phyloP scores from a whole-genome alignment of 495 filamentous ascomycete genomes.

The Bacidia rubella region DNA sequence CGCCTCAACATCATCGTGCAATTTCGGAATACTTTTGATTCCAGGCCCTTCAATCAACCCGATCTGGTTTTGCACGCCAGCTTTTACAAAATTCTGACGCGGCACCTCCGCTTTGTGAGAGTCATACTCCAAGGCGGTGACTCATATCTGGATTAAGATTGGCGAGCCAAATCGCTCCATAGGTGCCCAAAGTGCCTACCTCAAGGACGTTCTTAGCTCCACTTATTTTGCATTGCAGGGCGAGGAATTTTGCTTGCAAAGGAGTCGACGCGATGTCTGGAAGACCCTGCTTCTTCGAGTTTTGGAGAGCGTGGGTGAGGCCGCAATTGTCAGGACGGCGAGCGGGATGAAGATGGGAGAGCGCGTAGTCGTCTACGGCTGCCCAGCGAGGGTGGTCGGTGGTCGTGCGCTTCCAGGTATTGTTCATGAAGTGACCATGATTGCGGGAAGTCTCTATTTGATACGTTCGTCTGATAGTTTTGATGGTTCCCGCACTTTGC shows the following conservation, averaged over 20 bases:
- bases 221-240: conserved; percentile 25
- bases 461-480: no score
- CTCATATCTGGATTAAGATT: conserved; percentile 19
- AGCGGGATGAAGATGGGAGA: conserved; percentile 8
- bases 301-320: conserved; percentile 1
- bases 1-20: conserved; percentile 18
- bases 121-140: conserved; percentile 35
- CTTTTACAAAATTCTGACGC: conserved; percentile 26
- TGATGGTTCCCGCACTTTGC: no score
- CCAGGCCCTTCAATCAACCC: conserved; percentile 34
- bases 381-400: conserved; percentile 8
- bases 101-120: conserved; percentile 29
- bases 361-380: conserved; percentile 9
- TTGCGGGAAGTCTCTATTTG: no score
- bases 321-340: conserved; percentile 3
- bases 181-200: conserved; percentile 39
- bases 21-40: conserved; percentile 29
- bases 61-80: conserved; percentile 18
- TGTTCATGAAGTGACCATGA: no score
- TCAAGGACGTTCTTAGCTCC: conserved; percentile 33
- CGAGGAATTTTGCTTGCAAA: conserved; percentile 29
- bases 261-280: conserved; percentile 28
- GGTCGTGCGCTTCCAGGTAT: no score
- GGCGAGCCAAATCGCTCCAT: conserved; percentile 39
- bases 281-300: conserved; percentile 3